Conservation (phyloP, 1,284 basidiomycete genomes). For the Ustilago cynodontis region DNA sequence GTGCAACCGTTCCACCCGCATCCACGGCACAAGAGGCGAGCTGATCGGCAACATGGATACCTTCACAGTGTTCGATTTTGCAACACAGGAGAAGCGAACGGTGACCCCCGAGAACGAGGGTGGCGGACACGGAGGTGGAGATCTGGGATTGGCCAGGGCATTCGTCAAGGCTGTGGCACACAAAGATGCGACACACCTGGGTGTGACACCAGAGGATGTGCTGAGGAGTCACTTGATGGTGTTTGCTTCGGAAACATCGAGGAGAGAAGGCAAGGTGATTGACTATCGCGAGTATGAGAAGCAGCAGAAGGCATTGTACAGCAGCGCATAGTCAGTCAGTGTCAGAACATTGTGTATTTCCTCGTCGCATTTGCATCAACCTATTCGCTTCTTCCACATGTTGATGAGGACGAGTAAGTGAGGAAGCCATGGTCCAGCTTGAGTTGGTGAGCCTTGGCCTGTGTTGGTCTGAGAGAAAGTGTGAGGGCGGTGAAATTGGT, state of each 20-base stretch:
- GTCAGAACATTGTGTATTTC: neutral
- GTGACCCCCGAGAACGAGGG: conserved; percentile 32
- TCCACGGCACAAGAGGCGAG: conserved; percentile 41
- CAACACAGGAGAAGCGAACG: conserved; percentile 38
- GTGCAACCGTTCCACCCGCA: conserved; percentile 45
- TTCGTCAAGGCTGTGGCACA: conserved; percentile 45
- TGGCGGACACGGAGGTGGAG: conserved; percentile 42
- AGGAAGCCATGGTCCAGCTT: conserved; percentile 13
- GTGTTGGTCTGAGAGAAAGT: neutral
- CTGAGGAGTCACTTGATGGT: conserved; percentile 43
- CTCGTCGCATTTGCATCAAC: too few species aligned
- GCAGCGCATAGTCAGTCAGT: neutral
- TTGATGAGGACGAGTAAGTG: neutral
- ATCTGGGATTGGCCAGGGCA: conserved; percentile 36
- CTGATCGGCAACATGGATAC: conserved; percentile 38
- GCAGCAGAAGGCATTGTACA: conserved; percentile 33
- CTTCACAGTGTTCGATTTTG: conserved; percentile 43
- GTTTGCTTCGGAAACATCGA: conserved; percentile 28
- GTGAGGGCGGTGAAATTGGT: neutral
- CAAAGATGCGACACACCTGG: conserved; percentile 31
- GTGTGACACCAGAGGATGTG: conserved; percentile 42
- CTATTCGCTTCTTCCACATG: too few species aligned
- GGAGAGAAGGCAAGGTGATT: conserved; percentile 29
- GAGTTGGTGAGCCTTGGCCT: neutral
- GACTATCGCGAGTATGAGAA: conserved; percentile 31